Evolutionary conservation across 2,329 filamentous ascomycete species (phyloP).

Genomic region (Talaromyces verruculosus): DNA sequence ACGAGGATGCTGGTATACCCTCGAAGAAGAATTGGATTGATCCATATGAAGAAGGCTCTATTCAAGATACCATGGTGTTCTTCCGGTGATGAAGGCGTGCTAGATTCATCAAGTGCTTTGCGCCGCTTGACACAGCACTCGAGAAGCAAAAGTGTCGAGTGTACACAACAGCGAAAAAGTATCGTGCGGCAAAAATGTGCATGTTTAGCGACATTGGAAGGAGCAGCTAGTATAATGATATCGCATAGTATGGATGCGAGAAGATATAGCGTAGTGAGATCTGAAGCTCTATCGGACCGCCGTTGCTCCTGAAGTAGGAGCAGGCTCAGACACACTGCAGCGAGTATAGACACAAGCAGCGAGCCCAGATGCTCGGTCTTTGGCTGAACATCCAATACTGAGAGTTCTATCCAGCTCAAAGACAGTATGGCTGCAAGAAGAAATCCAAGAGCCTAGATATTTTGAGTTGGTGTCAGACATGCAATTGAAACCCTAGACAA

Average conservation of each 20-base stretch:
- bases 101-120: background rate
- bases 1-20: slow-evolving; percentile 8
- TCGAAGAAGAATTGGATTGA: slow-evolving; percentile 12
- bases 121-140: background rate
- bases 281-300: slow-evolving; percentile 9
- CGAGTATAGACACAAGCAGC: slow-evolving; percentile 1
- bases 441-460: slow-evolving; percentile 8
- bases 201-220: background rate
- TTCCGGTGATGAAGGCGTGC: background rate
- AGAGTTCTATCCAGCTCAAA: background rate
- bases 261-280: slow-evolving; percentile 10
- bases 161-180: slow-evolving; percentile 3
- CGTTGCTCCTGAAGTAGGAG: slow-evolving; percentile 10
- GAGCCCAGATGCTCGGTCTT: background rate
- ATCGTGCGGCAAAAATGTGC: background rate
- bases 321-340: slow-evolving; percentile 8
- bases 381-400: background rate
- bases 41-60: slow-evolving; percentile 10
- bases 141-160: slow-evolving; percentile 4
- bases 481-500: background rate
- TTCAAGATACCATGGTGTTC: slow-evolving; percentile 7
- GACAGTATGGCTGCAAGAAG: background rate
- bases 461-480: background rate
- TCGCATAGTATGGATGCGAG: slow-evolving; percentile 15
- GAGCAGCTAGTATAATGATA: slow-evolving; percentile 3